These are phyloP conservation scores for Symbiotaphrina buchneri DNA, from an alignment of 495 filamentous ascomycete genomes.

Conservation along the genomic window DNA sequence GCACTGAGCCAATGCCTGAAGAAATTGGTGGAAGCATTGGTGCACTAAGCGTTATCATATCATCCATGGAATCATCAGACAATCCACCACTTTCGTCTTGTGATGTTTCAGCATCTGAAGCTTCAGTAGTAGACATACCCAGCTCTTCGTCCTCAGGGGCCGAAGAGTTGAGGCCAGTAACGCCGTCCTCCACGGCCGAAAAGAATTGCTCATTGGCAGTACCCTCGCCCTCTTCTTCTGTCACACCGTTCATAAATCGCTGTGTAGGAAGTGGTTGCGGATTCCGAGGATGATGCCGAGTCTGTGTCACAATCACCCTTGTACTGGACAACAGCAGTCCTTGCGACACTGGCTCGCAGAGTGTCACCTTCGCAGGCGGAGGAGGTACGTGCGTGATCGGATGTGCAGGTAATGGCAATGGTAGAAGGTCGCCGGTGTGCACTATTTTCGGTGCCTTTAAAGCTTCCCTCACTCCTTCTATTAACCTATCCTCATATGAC, in stretches of 20 bases:
- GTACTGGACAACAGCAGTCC: slow-evolving; percentile 50
- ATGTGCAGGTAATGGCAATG: slow-evolving; percentile 64
- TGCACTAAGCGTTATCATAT: slow-evolving; percentile 47
- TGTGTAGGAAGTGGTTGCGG: slow-evolving; percentile 15
- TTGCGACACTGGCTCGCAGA: slow-evolving; percentile 61
- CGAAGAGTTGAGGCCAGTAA: slow-evolving; percentile 26
- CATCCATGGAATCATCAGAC: slow-evolving; percentile 44
- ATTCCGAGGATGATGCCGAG: slow-evolving; percentile 20
- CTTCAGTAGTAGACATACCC: slow-evolving; percentile 7
- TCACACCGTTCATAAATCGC: slow-evolving; percentile 31
- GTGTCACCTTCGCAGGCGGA: slow-evolving; percentile 42
- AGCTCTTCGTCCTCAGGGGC: slow-evolving; percentile 24
- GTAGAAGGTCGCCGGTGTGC: slow-evolving; percentile 65
- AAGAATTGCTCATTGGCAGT: slow-evolving; percentile 76
- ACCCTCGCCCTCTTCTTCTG: slow-evolving; percentile 50
- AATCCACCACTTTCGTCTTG: slow-evolving; percentile 35
- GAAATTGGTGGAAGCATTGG: slow-evolving; percentile 50
- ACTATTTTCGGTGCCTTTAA: slow-evolving; percentile 47
- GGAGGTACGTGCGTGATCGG: slow-evolving; percentile 70
- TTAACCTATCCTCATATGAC: slow-evolving; percentile 36
- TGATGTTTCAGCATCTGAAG: slow-evolving; percentile 21
- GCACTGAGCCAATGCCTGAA: slow-evolving; percentile 44
- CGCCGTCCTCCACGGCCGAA: slow-evolving; percentile 61
- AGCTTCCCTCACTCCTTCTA: slow-evolving; percentile 55
- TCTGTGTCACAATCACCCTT: slow-evolving; percentile 41